Evolutionary conservation across 257 asterid species (phyloP).

Genomic region (Jaltomata sinuosa): DNA sequence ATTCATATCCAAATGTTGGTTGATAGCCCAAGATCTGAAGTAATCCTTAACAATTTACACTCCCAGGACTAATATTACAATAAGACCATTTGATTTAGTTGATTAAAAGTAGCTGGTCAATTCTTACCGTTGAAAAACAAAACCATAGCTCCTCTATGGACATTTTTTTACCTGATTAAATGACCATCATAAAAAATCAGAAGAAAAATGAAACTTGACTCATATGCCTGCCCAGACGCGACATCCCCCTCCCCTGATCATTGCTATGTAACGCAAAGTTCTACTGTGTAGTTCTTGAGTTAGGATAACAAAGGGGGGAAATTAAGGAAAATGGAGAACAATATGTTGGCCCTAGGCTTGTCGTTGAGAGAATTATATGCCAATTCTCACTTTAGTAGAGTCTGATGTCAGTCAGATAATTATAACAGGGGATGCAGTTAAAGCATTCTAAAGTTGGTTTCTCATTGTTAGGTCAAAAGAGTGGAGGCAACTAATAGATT

Average conservation of each 20-base stretch:
- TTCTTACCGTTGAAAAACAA: neutral
- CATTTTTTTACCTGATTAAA: neutral
- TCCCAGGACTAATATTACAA: neutral
- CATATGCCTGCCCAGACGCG: neutral
- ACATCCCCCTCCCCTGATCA: neutral
- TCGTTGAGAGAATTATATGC: neutral
- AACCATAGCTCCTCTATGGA: neutral
- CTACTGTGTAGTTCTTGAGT: neutral
- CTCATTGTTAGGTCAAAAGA: neutral
- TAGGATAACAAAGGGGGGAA: neutral
- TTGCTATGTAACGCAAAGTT: neutral
- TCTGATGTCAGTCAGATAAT: neutral
- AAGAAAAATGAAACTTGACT: neutral
- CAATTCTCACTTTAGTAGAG: neutral
- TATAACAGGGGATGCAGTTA: neutral
- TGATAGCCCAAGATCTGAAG: neutral
- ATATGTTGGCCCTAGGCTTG: neutral
- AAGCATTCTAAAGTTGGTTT: neutral
- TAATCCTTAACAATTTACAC: neutral
- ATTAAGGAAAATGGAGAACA: neutral
- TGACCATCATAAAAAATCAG: neutral
- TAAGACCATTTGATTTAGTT: neutral
- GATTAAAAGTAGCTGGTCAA: neutral
- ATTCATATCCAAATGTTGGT: neutral
- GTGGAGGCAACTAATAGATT: neutral